These are phyloP conservation scores for Apiospora marii DNA, from an alignment of 2,329 filamentous ascomycete species.

Conservation along the genomic window DNA sequence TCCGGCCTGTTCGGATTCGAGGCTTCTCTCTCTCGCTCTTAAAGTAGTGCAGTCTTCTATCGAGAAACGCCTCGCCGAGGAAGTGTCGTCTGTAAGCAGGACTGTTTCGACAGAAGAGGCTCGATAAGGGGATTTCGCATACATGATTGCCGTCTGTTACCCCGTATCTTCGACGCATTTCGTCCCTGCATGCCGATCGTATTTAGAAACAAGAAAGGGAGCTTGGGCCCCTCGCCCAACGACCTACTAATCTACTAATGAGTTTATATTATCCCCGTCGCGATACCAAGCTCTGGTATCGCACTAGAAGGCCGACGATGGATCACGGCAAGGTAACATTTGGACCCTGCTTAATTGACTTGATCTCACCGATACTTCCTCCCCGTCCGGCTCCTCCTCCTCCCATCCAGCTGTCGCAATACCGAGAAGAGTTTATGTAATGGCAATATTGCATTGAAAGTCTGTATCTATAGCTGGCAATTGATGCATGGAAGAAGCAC, in stretches of 20 bases:
- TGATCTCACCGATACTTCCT: conserved; percentile 5
- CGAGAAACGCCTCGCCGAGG: neutral
- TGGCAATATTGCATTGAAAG: neutral
- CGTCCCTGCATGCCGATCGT: conserved; percentile 2
- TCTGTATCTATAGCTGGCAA: neutral
- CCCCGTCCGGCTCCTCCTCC: too few species aligned
- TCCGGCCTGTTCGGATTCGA: neutral
- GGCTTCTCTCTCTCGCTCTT: too few species aligned
- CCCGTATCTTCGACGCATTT: neutral
- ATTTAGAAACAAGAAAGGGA: neutral
- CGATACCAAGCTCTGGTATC: conserved; percentile 19
- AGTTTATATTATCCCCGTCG: conserved; percentile 18
- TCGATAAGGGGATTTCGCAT: neutral
- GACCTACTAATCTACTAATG: conserved; percentile 12
- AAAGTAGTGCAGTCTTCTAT: neutral
- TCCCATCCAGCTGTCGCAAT: neutral
- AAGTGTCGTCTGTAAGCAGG: neutral
- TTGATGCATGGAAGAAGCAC: too few species aligned
- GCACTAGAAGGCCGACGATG: conserved; percentile 11
- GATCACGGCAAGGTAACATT: conserved; percentile 8
- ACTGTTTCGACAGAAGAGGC: neutral
- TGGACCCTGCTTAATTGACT: conserved; percentile 16
- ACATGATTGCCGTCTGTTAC: neutral
- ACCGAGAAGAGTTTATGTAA: neutral
- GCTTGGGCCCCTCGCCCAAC: neutral